Percentiles rank a stretch among this genome's conserved stretches.
These are phyloP conservation scores for Cladorrhinum sp. DNA, from an alignment of 2,329 filamentous ascomycete species.

Conservation along the genomic window DNA sequence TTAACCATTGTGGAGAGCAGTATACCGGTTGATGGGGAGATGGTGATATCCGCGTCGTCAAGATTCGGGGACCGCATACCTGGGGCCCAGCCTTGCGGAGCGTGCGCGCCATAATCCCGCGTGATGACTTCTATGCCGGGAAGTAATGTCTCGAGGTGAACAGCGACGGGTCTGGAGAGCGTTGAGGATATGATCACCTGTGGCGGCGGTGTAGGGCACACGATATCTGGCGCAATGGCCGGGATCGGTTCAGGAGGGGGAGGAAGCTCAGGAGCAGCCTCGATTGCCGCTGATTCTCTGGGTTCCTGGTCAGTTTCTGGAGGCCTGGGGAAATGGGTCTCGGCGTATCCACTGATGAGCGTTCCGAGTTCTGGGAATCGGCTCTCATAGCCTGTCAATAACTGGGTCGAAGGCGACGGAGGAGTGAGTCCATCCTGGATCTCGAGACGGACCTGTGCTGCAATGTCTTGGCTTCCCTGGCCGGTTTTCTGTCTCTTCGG, in stretches of 20 bases:
- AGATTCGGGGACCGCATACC: conserved; percentile 38
- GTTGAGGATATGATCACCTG: conserved; percentile 29
- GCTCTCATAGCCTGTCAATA: conserved; percentile 17
- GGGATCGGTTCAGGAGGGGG: conserved; percentile 17
- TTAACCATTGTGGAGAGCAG: conserved; percentile 69
- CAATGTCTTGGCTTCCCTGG: not conserved
- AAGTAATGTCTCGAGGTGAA: conserved; percentile 24
- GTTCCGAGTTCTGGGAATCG: conserved; percentile 21
- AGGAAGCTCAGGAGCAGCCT: conserved; percentile 10
- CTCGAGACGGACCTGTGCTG: not conserved
- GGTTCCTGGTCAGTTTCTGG: not conserved
- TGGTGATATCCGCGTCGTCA: conserved; percentile 67
- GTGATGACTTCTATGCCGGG: conserved; percentile 28
- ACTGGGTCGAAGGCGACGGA: conserved; percentile 17
- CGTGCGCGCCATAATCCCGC: conserved; percentile 30
- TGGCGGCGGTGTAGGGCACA: conserved; percentile 8
- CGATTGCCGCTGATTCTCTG: not conserved
- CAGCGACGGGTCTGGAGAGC: conserved; percentile 10
- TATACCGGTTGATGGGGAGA: conserved; percentile 67
- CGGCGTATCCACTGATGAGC: conserved; percentile 28
- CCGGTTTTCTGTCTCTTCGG: not conserved
- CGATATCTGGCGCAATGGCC: conserved; percentile 24
- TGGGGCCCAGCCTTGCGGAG: conserved; percentile 22
- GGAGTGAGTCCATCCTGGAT: not conserved
- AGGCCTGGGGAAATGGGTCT: conserved; percentile 26